Evolutionary conservation across 768 basidiomycete genomes (phyloP), one percentile per base, ranked within the genome.

Genomic region (Amanita phalloides): DNA sequence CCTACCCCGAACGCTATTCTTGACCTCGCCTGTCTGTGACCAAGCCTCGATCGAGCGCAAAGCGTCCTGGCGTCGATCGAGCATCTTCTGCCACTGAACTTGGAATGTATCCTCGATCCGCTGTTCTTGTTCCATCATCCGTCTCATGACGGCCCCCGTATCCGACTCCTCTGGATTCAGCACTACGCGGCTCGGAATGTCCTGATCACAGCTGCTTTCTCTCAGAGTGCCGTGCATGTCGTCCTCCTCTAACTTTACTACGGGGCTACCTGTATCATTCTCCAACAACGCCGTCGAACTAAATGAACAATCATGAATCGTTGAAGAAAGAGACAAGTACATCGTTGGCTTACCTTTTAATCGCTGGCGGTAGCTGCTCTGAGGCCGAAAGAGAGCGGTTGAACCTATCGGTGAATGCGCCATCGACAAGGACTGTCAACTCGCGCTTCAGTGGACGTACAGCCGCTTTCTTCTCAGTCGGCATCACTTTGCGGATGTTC

Each of bases 51-150:
- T 39, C 6, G 25, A 14, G 14, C 46, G 46, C 10, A 35, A 20
- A 21, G 46, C 46, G 7, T 26, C 28, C 20, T 30, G 11, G 3
- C 48, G 36, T 17, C 28, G 23, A n/a, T 49, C 37, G 25, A 37
- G 25, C 48, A 49, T 49, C 48, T 49, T 49, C 37, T 49, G 48
- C 48, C 23, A 41, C 25, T 49, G 48, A 28, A n/a, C 11, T 7
- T 28, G 21, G 26, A 39, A 49, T 6, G 37, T 49, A 23, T 49
- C 25, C 14, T 49, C 48, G 23, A 49, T 39, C 25, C 36, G 37
- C 17, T 49, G 4, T 8, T 49, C 48, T 30, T 28, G 23, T 39
- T 37, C 28, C 38, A 49, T 38, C 37, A 37, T 48, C 47, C 36
- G 25, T 39, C 14, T 37, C 23, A 25, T 20, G 8, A 26, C 37